phyloP scores from a whole-genome alignment of 345 rosid genomes.

The Iberis pinnata region DNA sequence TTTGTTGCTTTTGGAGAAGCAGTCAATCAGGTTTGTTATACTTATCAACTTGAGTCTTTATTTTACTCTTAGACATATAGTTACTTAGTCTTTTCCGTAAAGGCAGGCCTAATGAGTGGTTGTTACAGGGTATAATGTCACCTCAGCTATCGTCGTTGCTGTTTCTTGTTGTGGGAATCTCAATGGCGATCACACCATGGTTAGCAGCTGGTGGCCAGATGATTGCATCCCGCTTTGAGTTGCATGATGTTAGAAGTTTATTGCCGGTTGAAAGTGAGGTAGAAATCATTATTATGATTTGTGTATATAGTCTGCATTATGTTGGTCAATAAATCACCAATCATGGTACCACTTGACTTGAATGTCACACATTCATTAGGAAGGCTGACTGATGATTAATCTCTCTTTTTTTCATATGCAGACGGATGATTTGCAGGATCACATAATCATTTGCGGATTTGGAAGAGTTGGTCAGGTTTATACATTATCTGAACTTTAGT shows the following conservation, averaged over 20 bases:
- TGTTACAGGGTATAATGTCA: conserved; percentile 89
- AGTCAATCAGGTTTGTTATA: conserved; percentile 83
- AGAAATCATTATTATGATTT: conserved; percentile 19
- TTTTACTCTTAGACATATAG: neutral
- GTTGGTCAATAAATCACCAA: conserved; percentile 2
- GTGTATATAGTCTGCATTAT: neutral
- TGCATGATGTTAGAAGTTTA: conserved; percentile 89
- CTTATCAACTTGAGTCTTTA: no score
- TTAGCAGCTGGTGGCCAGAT: conserved; percentile 98
- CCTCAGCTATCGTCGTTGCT: conserved; percentile 81
- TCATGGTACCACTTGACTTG: conserved; percentile 2
- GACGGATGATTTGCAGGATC: conserved; percentile 99
- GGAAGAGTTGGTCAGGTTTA: conserved; percentile 96
- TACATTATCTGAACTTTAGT: conserved; percentile 17
- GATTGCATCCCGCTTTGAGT: conserved; percentile 93
- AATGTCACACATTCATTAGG: conserved; percentile 14
- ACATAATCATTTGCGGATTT: conserved; percentile 91
- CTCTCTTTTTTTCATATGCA: conserved; percentile 34
- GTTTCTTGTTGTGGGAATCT: conserved; percentile 92
- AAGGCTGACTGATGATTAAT: conserved; percentile 11
- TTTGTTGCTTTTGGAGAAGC: conserved; percentile 99
- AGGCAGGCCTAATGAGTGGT: conserved; percentile 17
- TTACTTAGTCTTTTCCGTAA: neutral
- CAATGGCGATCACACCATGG: conserved; percentile 98
- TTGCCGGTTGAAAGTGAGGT: conserved; percentile 98